Percentiles rank a stretch among this genome's conserved stretches.
Evolutionary conservation across 306 rosid species (phyloP).

Genomic region (Lotus japonicus): DNA sequence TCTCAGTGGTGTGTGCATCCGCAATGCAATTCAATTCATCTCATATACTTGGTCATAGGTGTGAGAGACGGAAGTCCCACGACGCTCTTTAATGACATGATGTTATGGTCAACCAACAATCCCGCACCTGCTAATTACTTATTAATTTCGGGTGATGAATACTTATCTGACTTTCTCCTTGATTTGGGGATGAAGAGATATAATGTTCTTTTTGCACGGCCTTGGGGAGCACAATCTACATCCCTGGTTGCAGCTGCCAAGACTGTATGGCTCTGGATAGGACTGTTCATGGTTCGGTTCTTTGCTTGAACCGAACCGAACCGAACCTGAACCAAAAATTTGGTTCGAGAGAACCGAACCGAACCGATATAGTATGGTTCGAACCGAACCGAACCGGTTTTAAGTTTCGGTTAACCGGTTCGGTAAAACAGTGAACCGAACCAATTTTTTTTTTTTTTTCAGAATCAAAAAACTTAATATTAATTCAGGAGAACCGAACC

Average conservation of each 20-base stretch:
- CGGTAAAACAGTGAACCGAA: constrained; percentile 53
- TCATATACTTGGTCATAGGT: constrained; percentile 32
- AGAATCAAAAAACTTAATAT: too few relatives aligned
- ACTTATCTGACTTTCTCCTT: constrained; percentile 81
- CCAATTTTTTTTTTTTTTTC: constrained; percentile 42
- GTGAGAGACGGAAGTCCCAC: constrained; percentile 81
- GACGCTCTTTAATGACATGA: constrained; percentile 79
- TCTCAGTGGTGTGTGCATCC: too few relatives aligned
- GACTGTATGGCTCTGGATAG: constrained; percentile 86
- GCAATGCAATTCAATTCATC: too few relatives aligned
- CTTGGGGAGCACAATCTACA: constrained; percentile 68
- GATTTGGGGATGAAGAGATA: constrained; percentile 76
- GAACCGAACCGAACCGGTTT: too few relatives aligned
- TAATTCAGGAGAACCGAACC: too few relatives aligned
- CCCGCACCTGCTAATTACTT: constrained; percentile 79
- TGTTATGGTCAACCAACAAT: constrained; percentile 88
- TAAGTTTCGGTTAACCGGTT: too few relatives aligned
- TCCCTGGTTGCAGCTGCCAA: constrained; percentile 79
- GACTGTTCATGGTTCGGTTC: constrained; percentile 64
- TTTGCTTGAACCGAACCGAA: constrained; percentile 50
- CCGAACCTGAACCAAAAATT: too few relatives aligned
- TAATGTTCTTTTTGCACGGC: constrained; percentile 84
- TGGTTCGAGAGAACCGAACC: too few relatives aligned
- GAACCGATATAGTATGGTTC: too few relatives aligned
- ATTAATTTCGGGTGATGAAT: constrained; percentile 75